Evolutionary conservation across 225 moss, liverwort and hornwort species (phyloP), one percentile per base, ranked within the genome.

Genomic region (Marchantia paleacea): DNA sequence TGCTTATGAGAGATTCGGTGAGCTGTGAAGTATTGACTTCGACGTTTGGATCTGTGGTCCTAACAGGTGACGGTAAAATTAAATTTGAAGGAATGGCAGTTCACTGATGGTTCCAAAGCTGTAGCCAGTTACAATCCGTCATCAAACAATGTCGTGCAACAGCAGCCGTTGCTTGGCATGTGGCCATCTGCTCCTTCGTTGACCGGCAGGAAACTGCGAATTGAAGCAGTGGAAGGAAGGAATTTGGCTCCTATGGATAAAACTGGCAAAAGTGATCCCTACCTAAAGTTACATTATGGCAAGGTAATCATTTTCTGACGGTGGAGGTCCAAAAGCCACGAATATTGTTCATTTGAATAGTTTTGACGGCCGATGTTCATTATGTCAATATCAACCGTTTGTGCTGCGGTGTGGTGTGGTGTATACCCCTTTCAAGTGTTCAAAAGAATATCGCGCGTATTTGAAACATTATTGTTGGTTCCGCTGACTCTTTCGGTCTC

Each of bases 231-330:
- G 13, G 97, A 97, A 84, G 97, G 93, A 82, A 86, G 93, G 81
- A 95, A 97, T 75, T 79, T 97, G 83, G 97, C 97, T 66, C 95
- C 97, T 28, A 97, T 95, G 97, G 97, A 97, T 85, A 97, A 85
- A 83, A 97, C 97, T 82, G 97, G 97, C 69, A 97, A 97, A 80
- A 97, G 97, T 79, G 97, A 97, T 81, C 97, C 97, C 3, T 97
- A 97, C 82, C 81, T 97, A 29, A 97, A 95, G 83, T 77, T 97
- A n/a, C 91, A 92, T 67, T 97, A 97, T 75, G 97, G 95, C 84
- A 97, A 97, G 97, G 97, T 94, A 79, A 81, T 10, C 29, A 26
- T 65, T 57, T 75, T 69, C 63, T 51, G 55, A 62, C 63, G 19
- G 52, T 69, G 28, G 7, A 55, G 50, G 3, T 70, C 13, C 1